Percentiles rank a stretch among this genome's conserved stretches.
Conservation (phyloP, 108 stramenopile species). For the Conticribra weissflogii region DNA sequence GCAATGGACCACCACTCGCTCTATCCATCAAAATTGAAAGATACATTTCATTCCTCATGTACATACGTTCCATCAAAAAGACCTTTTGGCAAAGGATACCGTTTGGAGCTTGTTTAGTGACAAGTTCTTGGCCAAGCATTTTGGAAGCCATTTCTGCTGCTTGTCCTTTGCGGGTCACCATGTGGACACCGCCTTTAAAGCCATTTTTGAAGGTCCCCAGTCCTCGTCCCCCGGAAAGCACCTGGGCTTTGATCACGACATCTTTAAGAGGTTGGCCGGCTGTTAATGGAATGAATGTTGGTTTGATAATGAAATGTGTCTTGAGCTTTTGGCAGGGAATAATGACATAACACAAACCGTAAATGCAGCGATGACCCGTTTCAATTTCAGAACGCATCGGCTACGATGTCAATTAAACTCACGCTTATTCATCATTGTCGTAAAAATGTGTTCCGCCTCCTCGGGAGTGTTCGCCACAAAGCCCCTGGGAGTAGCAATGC, state of each 20-base stretch:
- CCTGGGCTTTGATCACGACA: conserved; percentile 87
- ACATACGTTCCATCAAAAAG: conserved; percentile 82
- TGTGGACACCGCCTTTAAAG: conserved; percentile 88
- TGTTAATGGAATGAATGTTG: not conserved
- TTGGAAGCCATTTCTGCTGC: conserved; percentile 66
- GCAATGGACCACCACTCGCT: conserved; percentile 65
- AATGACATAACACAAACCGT: not conserved
- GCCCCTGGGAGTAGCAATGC: conserved; percentile 65
- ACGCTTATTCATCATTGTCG: conserved; percentile 63
- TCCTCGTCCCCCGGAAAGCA: conserved; percentile 87
- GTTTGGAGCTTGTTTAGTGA: conserved; percentile 80
- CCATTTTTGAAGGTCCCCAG: conserved; percentile 85
- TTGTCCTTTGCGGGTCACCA: conserved; percentile 62
- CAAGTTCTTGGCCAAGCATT: conserved; percentile 83
- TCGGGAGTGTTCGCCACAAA: conserved; percentile 71
- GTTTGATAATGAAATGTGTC: not conserved
- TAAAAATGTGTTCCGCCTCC: conserved; percentile 73
- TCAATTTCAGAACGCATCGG: not conserved
- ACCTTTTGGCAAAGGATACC: conserved; percentile 63
- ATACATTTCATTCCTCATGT: conserved; percentile 84
- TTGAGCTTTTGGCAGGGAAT: not conserved
- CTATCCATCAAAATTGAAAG: conserved; percentile 85
- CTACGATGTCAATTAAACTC: conserved; percentile 24
- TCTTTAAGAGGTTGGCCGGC: conserved; percentile 35
- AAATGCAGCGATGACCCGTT: not conserved